Conservation (phyloP, 768 basidiomycete genomes). For the Coprinellus aureogranulatus region DNA sequence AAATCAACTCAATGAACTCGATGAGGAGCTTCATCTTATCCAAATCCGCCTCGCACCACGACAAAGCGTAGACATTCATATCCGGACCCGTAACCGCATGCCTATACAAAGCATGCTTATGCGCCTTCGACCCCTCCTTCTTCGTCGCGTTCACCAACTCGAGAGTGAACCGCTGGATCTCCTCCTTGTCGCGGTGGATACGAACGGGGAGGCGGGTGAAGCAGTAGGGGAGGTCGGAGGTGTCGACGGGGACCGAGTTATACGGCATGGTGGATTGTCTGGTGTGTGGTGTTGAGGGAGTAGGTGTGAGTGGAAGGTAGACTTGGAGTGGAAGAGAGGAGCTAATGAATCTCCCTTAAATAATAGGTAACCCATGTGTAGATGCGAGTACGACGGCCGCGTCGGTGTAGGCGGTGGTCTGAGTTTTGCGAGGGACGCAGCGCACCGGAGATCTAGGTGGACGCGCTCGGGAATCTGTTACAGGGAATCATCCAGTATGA, state of each 20-base stretch:
- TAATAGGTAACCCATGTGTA: no score
- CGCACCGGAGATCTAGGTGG: no score
- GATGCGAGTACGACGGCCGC: no score
- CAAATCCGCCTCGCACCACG: not conserved
- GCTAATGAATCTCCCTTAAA: no score
- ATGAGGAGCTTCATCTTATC: conserved; percentile 3
- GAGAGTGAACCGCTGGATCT: not conserved
- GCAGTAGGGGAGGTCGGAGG: not conserved
- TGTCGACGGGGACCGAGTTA: not conserved
- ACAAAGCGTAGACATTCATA: not conserved
- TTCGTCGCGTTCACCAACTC: not conserved
- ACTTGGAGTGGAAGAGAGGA: no score
- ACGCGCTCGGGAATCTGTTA: no score
- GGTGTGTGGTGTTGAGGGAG: no score
- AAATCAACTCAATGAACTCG: not conserved
- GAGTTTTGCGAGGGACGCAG: no score
- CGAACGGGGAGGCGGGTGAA: not conserved
- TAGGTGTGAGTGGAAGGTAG: no score
- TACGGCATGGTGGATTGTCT: not conserved
- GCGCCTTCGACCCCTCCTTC: not conserved
- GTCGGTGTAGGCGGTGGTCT: no score
- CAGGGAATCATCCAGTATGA: no score
- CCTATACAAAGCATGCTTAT: not conserved
- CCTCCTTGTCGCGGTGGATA: not conserved
- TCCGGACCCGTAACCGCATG: not conserved